Conservation (phyloP, 2,329 filamentous ascomycete species). For the Thermoascus crustaceus region DNA sequence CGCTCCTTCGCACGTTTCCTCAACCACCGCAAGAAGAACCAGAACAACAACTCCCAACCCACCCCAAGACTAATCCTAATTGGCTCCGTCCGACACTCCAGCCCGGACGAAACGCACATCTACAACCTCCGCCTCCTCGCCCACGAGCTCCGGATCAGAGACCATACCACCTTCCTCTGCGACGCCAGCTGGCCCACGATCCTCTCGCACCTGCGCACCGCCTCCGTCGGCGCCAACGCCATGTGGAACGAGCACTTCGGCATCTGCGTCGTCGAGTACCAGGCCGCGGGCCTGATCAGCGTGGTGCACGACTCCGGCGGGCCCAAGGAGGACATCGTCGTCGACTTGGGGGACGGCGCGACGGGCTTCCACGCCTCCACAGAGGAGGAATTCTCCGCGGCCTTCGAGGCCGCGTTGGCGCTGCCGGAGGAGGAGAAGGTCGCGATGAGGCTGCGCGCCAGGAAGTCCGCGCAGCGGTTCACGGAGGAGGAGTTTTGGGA, state of each 20-base stretch:
- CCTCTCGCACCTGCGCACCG: conserved; percentile 64
- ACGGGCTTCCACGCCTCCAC: conserved; percentile 85
- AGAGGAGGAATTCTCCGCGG: conserved; percentile 67
- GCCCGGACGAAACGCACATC: conserved; percentile 50
- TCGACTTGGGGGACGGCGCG: conserved; percentile 65
- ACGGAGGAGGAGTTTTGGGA: conserved; percentile 76
- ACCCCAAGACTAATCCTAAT: conserved; percentile 69
- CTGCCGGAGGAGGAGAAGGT: conserved; percentile 54
- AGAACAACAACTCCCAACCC: conserved; percentile 34
- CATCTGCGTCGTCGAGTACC: conserved; percentile 96
- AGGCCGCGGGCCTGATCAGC: conserved; percentile 84
- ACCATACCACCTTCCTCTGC: conserved; percentile 76
- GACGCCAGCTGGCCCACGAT: conserved; percentile 87
- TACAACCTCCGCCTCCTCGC: conserved; percentile 81
- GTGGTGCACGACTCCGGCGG: conserved; percentile 93
- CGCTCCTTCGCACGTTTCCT: conserved; percentile 74
- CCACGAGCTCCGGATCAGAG: conserved; percentile 77
- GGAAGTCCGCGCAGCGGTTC: conserved; percentile 72
- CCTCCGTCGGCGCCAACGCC: conserved; percentile 83
- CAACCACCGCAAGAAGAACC: conserved; percentile 43
- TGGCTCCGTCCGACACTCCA: conserved; percentile 75
- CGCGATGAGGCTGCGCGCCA: conserved; percentile 65
- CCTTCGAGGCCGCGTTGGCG: conserved; percentile 70
- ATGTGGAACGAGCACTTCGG: conserved; percentile 99
- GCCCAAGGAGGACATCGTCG: conserved; percentile 87